Percentiles rank a stretch among this genome's conserved stretches.
Evolutionary conservation across 2,329 filamentous ascomycete species (phyloP).

Genomic region (Bipolaris cookei): DNA sequence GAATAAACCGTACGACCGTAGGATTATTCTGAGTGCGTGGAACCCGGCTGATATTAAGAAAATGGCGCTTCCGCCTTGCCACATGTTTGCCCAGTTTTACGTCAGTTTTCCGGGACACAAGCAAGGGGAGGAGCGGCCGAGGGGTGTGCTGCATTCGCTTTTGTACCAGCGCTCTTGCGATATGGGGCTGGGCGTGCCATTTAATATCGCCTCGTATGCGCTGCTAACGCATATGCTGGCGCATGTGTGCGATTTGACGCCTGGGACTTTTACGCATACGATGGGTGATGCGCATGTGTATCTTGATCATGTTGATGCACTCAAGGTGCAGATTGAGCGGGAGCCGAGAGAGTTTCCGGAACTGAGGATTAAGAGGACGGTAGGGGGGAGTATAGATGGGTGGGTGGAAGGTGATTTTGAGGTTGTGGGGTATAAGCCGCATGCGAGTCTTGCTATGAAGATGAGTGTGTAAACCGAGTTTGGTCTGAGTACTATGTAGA

Average conservation of each 20-base stretch:
- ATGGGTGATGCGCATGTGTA: constrained; percentile 99
- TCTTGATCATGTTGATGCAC: constrained; percentile 85
- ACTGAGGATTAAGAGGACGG: constrained; percentile 72
- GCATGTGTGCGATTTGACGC: constrained; percentile 80
- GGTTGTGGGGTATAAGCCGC: constrained; percentile 85
- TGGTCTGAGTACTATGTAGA: no score
- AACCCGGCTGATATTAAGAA: constrained; percentile 84
- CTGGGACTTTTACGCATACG: constrained; percentile 87
- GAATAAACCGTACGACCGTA: constrained; percentile 82
- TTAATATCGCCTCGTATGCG: constrained; percentile 96
- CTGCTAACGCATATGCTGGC: constrained; percentile 95
- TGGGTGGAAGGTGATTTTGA: constrained; percentile 90
- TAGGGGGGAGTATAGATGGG: constrained; percentile 80
- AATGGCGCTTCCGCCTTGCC: constrained; percentile 93
- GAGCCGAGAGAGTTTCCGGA: constrained; percentile 83
- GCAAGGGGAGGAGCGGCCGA: constrained; percentile 46
- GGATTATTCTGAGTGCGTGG: constrained; percentile 93
- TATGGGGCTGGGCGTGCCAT: constrained; percentile 95
- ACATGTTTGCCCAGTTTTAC: constrained; percentile 98
- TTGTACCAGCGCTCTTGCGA: constrained; percentile 95
- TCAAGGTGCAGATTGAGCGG: constrained; percentile 78
- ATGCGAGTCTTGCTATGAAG: constrained; percentile 95
- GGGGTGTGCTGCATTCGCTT: constrained; percentile 81
- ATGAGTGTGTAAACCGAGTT: constrained; percentile 76
- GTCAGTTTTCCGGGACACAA: constrained; percentile 70